Conservation (phyloP, 179 eudicot species). For the Spergularia azorica region DNA sequence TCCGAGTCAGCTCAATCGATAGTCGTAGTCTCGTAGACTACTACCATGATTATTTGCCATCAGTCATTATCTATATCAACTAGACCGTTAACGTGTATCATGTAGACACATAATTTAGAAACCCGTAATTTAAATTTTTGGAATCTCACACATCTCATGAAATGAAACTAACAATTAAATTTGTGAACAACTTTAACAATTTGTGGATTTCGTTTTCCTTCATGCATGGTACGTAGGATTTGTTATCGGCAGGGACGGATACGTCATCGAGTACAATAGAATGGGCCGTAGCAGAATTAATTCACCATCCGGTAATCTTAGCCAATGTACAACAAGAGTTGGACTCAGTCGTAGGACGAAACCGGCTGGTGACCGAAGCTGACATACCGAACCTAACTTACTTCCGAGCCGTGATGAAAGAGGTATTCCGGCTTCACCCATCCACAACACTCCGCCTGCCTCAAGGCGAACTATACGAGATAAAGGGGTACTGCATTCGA, state of each 20-base stretch:
- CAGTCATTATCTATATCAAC: too few relatives aligned
- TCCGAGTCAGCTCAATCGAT: too few relatives aligned
- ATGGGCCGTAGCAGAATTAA: constrained; percentile 88
- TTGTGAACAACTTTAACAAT: too few relatives aligned
- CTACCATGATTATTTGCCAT: too few relatives aligned
- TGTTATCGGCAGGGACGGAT: constrained; percentile 89
- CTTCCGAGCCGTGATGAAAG: constrained; percentile 82
- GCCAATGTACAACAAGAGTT: constrained; percentile 58
- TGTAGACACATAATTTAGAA: too few relatives aligned
- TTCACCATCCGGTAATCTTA: constrained; percentile 67
- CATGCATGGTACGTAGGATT: constrained; percentile 41
- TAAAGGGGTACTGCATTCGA: constrained; percentile 74
- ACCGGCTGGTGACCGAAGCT: constrained; percentile 51
- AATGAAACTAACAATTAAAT: too few relatives aligned
- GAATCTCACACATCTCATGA: too few relatives aligned
- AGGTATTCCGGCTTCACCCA: constrained; percentile 85
- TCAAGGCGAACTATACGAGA: constrained; percentile 56
- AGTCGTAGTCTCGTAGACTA: too few relatives aligned
- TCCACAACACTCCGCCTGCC: constrained; percentile 92
- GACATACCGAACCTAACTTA: constrained; percentile 59
- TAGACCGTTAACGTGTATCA: too few relatives aligned
- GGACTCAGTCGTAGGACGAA: constrained; percentile 64
- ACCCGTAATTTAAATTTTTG: too few relatives aligned
- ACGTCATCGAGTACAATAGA: constrained; percentile 87
- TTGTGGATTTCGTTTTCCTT: neutral